Conservation (phyloP, 371 early-diverging fungal genomes). For the Vairimorpha ceranae region DNA sequence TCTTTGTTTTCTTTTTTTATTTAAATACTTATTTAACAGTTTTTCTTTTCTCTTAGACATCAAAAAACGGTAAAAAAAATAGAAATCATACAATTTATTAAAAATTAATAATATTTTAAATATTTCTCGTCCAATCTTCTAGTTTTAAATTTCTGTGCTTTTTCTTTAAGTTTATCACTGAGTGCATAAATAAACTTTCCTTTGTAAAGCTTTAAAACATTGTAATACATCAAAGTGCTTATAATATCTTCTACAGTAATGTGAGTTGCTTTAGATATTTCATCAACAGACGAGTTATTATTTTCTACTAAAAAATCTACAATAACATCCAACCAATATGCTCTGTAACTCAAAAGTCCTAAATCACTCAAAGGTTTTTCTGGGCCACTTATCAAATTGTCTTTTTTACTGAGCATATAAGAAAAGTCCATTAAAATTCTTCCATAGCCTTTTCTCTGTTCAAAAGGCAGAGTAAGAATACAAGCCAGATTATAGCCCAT, state of each 20-base stretch:
- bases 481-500: conserved; percentile 95
- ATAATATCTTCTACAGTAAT: conserved; percentile 85
- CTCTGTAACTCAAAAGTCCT: conserved; percentile 73
- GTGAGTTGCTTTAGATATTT: conserved; percentile 72
- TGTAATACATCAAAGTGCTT: conserved; percentile 78
- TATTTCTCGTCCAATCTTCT: conserved; percentile 30
- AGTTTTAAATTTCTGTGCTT: conserved; percentile 32
- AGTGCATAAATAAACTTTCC: conserved; percentile 81
- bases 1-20: conserved; percentile 56
- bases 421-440: conserved; percentile 82
- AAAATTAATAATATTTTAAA: neutral
- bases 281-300: conserved; percentile 67
- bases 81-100: too few species aligned
- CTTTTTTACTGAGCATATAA: conserved; percentile 86
- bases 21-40: conserved; percentile 55
- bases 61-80: neutral
- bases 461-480: conserved; percentile 91
- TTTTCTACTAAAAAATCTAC: conserved; percentile 40
- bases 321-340: conserved; percentile 57
- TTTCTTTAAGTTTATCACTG: conserved; percentile 71
- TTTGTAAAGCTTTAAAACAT: conserved; percentile 79
- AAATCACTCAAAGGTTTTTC: conserved; percentile 96
- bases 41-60: conserved; percentile 51
- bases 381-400: conserved; percentile 84
- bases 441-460: conserved; percentile 94